Conservation (phyloP, 2,329 filamentous ascomycete species). For the Clathrospora elynae region DNA sequence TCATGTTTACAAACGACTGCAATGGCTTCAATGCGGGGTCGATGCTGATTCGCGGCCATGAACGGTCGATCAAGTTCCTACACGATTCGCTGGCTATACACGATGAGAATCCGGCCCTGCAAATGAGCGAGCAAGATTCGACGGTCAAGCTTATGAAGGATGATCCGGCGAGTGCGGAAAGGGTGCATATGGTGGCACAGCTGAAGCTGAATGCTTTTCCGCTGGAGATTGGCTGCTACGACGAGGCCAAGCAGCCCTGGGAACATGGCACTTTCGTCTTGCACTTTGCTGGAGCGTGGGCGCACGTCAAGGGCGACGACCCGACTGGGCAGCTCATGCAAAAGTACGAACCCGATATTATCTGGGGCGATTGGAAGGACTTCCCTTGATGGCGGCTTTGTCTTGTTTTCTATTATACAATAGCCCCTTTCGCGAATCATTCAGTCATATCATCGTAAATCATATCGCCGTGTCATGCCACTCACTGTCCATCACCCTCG, state of each 20-base stretch:
- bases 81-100: constrained; percentile 35
- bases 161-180: constrained; percentile 23
- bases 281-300: constrained; percentile 53
- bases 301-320: constrained; percentile 47
- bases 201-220: constrained; percentile 50
- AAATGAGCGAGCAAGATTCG: constrained; percentile 49
- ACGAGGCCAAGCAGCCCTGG: constrained; percentile 38
- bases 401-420: too few species aligned
- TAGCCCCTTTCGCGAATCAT: constrained; percentile 4
- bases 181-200: constrained; percentile 43
- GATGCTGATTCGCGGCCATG: constrained; percentile 45
- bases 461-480: constrained; percentile 7
- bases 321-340: constrained; percentile 48
- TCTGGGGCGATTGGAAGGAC: constrained; percentile 43
- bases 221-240: constrained; percentile 48
- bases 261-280: constrained; percentile 45
- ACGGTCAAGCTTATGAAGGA: constrained; percentile 43
- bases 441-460: constrained; percentile 14
- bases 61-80: constrained; percentile 45
- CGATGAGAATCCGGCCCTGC: constrained; percentile 25
- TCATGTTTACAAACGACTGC: constrained; percentile 49
- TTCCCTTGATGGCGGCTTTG: too few species aligned
- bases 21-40: constrained; percentile 49
- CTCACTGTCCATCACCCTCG: background rate
- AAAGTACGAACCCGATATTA: constrained; percentile 44